Conservation (phyloP, 2,329 filamentous ascomycete species). For the Fusarium pseudoanthophilum region DNA sequence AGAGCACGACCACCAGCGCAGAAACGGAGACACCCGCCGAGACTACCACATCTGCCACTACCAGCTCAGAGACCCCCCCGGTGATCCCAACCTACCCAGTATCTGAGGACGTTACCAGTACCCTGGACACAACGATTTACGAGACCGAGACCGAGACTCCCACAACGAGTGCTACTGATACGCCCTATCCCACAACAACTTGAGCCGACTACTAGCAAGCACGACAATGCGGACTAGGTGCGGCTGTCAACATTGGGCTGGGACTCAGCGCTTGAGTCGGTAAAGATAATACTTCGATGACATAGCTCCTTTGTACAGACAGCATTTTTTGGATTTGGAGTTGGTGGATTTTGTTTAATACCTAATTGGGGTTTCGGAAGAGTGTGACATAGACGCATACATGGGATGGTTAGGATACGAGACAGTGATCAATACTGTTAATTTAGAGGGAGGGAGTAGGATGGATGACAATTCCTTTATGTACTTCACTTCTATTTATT, state of each 20-base stretch:
- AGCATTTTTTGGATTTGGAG: constrained; percentile 27
- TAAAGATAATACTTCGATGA: constrained; percentile 9
- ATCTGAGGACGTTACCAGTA: neutral
- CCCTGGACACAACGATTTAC: neutral
- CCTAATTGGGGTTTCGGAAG: constrained; percentile 17
- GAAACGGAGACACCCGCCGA: too few relatives aligned
- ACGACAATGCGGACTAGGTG: neutral
- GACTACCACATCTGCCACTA: too few relatives aligned
- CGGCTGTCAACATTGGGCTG: constrained; percentile 4
- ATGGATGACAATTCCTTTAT: constrained; percentile 17
- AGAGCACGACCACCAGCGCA: too few relatives aligned
- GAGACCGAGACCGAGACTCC: neutral
- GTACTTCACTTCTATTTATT: constrained; percentile 26
- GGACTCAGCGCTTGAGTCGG: constrained; percentile 4
- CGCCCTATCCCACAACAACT: constrained; percentile 6
- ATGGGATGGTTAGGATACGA: constrained; percentile 6
- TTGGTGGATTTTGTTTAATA: constrained; percentile 31
- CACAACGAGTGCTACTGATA: constrained; percentile 10
- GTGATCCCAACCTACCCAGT: neutral
- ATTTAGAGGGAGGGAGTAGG: neutral
- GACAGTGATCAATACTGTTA: neutral
- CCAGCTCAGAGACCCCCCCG: neutral
- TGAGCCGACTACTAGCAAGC: constrained; percentile 8
- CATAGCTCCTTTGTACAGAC: constrained; percentile 29
- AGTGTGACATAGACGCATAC: constrained; percentile 16